Evolutionary conservation across 2,329 filamentous ascomycete species (phyloP).

Genomic region (Fusarium setosum): DNA sequence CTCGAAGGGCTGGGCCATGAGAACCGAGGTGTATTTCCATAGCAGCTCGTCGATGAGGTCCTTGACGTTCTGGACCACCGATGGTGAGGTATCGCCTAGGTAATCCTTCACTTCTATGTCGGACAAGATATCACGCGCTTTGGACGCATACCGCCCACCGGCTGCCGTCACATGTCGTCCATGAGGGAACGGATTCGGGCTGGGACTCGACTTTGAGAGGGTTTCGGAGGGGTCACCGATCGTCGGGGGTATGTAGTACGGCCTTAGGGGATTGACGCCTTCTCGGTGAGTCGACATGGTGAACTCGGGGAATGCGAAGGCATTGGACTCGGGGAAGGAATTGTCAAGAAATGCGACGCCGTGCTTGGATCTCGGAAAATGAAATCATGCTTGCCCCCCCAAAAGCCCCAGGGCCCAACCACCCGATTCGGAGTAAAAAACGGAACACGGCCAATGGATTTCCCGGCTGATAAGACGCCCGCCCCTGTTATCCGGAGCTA

Average conservation of each 20-base stretch:
- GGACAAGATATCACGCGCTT: conserved; percentile 86
- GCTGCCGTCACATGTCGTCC: conserved; percentile 54
- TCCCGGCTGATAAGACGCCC: conserved; percentile 46
- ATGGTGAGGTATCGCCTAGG: conserved; percentile 80
- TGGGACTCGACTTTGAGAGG: conserved; percentile 48
- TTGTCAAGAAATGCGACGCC: conserved; percentile 32
- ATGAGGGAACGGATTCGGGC: conserved; percentile 59
- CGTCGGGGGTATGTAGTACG: conserved; percentile 75
- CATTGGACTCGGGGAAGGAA: conserved; percentile 37
- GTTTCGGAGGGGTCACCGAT: conserved; percentile 59
- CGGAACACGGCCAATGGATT: conserved; percentile 50
- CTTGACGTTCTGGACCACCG: conserved; percentile 78
- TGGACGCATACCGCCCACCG: conserved; percentile 52
- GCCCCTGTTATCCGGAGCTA: conserved; percentile 43
- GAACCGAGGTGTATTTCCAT: conserved; percentile 90
- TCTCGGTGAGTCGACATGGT: conserved; percentile 59
- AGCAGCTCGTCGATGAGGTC: conserved; percentile 85
- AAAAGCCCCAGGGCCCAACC: conserved; percentile 24
- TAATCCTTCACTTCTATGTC: conserved; percentile 95
- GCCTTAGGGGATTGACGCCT: conserved; percentile 72
- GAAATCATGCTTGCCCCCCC: conserved; percentile 47
- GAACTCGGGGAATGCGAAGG: conserved; percentile 38
- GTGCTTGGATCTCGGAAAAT: conserved; percentile 44
- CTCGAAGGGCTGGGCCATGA: conserved; percentile 96
- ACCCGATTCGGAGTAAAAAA: conserved; percentile 40